Percentiles rank a stretch among this genome's conserved stretches.
These are phyloP conservation scores for Malassezia brasiliensis DNA, from an alignment of 1,284 basidiomycete species.

Conservation along the genomic window DNA sequence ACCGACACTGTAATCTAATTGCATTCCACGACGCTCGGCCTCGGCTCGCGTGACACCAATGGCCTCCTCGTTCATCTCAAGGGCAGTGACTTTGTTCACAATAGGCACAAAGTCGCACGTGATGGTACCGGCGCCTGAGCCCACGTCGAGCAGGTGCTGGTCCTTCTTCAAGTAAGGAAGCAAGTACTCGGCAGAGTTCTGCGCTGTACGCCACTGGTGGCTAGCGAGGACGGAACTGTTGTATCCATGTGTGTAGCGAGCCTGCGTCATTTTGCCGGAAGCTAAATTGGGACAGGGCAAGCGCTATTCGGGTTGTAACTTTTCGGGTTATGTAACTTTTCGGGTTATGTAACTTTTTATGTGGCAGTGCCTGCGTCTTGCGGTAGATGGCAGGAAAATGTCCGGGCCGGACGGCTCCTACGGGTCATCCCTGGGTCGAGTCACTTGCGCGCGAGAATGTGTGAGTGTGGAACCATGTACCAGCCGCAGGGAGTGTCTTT, in stretches of 20 bases:
- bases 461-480: not conserved
- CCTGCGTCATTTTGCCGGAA: not conserved
- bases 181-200: constrained; percentile 4
- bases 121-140: constrained; percentile 3
- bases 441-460: constrained; percentile 12
- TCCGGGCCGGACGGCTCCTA: too few relatives aligned
- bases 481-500: not conserved
- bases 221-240: not conserved
- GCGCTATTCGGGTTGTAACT: too few relatives aligned
- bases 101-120: not conserved
- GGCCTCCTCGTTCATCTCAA: not conserved
- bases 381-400: too few relatives aligned
- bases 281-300: too few relatives aligned
- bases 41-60: not conserved
- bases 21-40: not conserved
- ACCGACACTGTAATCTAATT: not conserved
- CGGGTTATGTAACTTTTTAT: too few relatives aligned
- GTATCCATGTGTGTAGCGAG: not conserved
- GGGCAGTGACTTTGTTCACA: not conserved
- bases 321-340: too few relatives aligned
- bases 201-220: not conserved
- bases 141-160: not conserved
- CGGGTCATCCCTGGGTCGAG: too few relatives aligned
- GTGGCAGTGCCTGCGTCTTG: too few relatives aligned
- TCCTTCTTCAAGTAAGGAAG: not conserved